Evolutionary conservation across 1,139 yeast genomes (phyloP), one percentile per base, ranked within the genome.

Genomic region (Saccharomycopsis hybrid): DNA sequence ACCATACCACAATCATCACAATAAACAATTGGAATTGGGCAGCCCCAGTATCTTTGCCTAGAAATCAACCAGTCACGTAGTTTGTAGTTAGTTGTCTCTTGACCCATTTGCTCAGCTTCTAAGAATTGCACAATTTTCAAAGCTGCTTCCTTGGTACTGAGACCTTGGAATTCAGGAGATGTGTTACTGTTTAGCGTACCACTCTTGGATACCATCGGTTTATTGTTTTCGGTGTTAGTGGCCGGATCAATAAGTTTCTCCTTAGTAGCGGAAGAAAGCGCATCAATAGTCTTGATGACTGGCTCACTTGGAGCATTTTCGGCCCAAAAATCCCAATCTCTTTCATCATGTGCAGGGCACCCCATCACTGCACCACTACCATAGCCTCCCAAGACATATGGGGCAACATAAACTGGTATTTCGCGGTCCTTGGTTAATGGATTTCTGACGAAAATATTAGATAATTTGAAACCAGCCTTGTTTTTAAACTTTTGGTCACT

Each of bases 351-450:
- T 0, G 85, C 96, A 1, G 98, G 98, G 60, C 95, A 87, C 1
- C 98, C 98, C 97, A 92, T 90, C 0, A 92, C 97, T 1, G 96
- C 95, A 43, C 96, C 96, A 55, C 78, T 78, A 0, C 97, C 97
- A 62, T 90, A 90, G 3, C 76, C 70, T 3, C 85, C 80, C 38
- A 90, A 65, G 0, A 92, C 97, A 65, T 89, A 92, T 0, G 97
- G 96, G 0, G 97, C 96, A 2, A 76, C 90, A 68, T 78, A 92
- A 0, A 92, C 80, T 0, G 97, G 97, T 4, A 90, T 57, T 47
- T 74, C 69, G 31, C 54, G 57, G 0, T 54, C 53, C 1, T 66
- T 62, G 1, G 63, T 62, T 1, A 90, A 64, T 0, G 97, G 98
- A 55, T 86, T 74, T 0, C 74, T 60, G 0, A 77, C 89, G 43